These are phyloP conservation scores for Pichia californica DNA, from an alignment of 805 yeast genomes.

Conservation along the genomic window DNA sequence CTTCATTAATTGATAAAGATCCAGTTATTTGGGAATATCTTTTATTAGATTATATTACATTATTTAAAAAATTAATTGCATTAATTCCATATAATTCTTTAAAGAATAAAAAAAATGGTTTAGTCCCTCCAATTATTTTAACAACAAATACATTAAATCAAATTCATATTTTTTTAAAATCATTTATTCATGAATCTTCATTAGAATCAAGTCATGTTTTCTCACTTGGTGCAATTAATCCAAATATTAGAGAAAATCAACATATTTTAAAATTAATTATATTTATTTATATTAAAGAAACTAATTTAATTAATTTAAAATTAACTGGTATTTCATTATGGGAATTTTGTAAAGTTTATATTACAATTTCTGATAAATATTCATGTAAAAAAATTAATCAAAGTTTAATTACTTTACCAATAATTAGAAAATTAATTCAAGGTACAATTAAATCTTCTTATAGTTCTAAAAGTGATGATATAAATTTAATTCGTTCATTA, in stretches of 20 bases:
- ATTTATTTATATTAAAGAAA: slow-evolving; percentile 42
- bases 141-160: slow-evolving; percentile 54
- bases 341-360: slow-evolving; percentile 56
- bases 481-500: slow-evolving; percentile 37
- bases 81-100: slow-evolving; percentile 8
- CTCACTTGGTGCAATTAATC: slow-evolving; percentile 66
- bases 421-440: slow-evolving; percentile 47
- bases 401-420: slow-evolving; percentile 24
- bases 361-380: slow-evolving; percentile 29
- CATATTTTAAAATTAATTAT: slow-evolving; percentile 41
- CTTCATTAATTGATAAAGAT: slow-evolving; percentile 73
- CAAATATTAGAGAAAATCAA: slow-evolving; percentile 54
- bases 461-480: slow-evolving; percentile 44
- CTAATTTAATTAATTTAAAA: slow-evolving; percentile 51
- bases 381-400: slow-evolving; percentile 20
- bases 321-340: slow-evolving; percentile 57
- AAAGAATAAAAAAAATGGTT: slow-evolving; percentile 12
- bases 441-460: slow-evolving; percentile 45
- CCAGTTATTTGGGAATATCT: slow-evolving; percentile 80
- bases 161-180: slow-evolving; percentile 47
- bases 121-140: slow-evolving; percentile 25
- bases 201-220: slow-evolving; percentile 55
- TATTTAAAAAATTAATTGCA: slow-evolving; percentile 41
- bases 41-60: slow-evolving; percentile 53
- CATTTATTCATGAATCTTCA: slow-evolving; percentile 54